Percentiles rank a stretch among this genome's conserved stretches.
Conservation (phyloP, 2,329 filamentous ascomycete genomes). For the Epichloe typhina region DNA sequence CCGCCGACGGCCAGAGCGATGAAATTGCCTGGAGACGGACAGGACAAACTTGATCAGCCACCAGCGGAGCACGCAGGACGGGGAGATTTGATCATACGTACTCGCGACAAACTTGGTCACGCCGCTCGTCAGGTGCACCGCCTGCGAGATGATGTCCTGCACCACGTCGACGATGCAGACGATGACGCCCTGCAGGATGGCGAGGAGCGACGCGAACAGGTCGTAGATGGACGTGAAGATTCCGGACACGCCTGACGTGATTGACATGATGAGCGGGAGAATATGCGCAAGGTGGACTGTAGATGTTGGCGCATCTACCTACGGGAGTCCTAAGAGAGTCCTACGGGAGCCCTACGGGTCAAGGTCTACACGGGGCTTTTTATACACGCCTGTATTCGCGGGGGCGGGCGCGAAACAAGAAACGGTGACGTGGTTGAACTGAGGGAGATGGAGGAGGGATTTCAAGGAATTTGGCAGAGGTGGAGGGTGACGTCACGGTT, state of each 20-base stretch:
- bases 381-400: too few species aligned
- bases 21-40: constrained; percentile 19
- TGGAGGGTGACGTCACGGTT: not conserved
- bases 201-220: constrained; percentile 24
- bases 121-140: constrained; percentile 24
- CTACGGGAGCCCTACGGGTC: too few species aligned
- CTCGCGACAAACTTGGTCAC: constrained; percentile 26
- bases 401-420: not conserved
- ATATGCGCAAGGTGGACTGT: too few species aligned
- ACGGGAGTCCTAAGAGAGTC: too few species aligned
- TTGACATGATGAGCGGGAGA: constrained; percentile 15
- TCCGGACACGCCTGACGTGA: constrained; percentile 23
- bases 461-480: not conserved
- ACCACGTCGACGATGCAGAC: constrained; percentile 23
- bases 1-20: constrained; percentile 21
- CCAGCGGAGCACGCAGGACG: too few species aligned
- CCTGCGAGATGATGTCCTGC: constrained; percentile 21
- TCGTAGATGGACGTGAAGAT: constrained; percentile 29
- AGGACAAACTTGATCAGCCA: not conserved
- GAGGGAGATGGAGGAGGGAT: too few species aligned
- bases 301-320: too few species aligned
- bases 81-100: constrained; percentile 11
- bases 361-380: too few species aligned
- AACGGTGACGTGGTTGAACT: not conserved
- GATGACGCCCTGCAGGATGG: constrained; percentile 24